Conservation (phyloP, 176 grass and related monocot species). For the Secale cereale region DNA sequence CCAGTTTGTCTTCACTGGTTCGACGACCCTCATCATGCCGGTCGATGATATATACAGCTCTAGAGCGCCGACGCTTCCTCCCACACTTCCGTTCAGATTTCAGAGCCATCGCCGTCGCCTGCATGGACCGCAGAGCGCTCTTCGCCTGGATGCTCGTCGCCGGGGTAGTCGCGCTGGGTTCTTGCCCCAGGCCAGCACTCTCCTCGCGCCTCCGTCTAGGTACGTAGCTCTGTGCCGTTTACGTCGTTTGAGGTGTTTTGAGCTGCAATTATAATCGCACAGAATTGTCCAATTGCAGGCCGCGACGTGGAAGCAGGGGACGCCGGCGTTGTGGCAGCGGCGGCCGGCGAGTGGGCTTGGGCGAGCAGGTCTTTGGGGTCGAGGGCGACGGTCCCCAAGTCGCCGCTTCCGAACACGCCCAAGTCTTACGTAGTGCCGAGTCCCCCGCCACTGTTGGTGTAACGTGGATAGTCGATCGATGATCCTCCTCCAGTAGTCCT, state of each 20-base stretch:
- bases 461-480: neutral
- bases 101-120: neutral
- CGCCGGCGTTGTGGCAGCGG: no score
- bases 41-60: neutral
- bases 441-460: neutral
- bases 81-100: neutral
- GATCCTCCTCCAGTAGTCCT: neutral
- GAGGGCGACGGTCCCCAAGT: neutral
- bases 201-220: neutral
- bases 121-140: neutral
- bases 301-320: neutral
- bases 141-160: neutral
- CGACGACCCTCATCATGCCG: no score
- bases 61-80: neutral
- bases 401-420: neutral
- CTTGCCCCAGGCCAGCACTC: no score
- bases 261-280: neutral
- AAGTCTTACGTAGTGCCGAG: neutral
- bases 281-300: neutral
- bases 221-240: accelerated
- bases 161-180: neutral
- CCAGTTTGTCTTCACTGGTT: no score
- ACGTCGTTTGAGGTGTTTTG: neutral
- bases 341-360: neutral
- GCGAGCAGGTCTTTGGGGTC: neutral